phyloP scores from a whole-genome alignment of 257 asterid species.

The Scutellaria minor region DNA sequence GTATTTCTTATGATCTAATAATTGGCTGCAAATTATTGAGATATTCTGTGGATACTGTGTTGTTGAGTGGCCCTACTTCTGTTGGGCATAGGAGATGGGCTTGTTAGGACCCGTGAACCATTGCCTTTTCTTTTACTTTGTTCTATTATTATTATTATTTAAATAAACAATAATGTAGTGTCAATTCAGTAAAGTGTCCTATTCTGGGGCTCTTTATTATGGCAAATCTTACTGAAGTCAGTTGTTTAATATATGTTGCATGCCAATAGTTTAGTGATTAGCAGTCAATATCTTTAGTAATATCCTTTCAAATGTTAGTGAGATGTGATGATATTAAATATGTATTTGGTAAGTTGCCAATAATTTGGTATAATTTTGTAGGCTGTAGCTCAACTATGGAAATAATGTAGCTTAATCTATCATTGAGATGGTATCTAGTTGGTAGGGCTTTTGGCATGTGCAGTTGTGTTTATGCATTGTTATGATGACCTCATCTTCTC shows the following conservation, averaged over 20 bases:
- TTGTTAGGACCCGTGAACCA: not conserved
- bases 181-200: not conserved
- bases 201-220: constrained; percentile 4
- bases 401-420: no score
- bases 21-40: constrained; percentile 24
- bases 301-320: constrained; percentile 8
- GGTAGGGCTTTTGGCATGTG: no score
- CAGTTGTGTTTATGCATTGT: no score
- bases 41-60: constrained; percentile 7
- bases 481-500: no score
- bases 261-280: not conserved
- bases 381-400: not conserved
- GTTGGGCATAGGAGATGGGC: not conserved
- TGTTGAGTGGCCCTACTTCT: not conserved
- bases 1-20: constrained; percentile 29
- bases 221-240: not conserved
- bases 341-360: not conserved
- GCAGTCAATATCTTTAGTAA: constrained; percentile 4
- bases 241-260: not conserved
- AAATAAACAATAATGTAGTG: not conserved
- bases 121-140: not conserved
- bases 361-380: not conserved
- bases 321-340: constrained; percentile 7
- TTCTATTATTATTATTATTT: not conserved
- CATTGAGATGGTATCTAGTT: no score